Percentiles rank a stretch among this genome's conserved stretches.
Conservation (phyloP, 2,329 filamentous ascomycete species). For the Torrubiella hemipterigena region DNA sequence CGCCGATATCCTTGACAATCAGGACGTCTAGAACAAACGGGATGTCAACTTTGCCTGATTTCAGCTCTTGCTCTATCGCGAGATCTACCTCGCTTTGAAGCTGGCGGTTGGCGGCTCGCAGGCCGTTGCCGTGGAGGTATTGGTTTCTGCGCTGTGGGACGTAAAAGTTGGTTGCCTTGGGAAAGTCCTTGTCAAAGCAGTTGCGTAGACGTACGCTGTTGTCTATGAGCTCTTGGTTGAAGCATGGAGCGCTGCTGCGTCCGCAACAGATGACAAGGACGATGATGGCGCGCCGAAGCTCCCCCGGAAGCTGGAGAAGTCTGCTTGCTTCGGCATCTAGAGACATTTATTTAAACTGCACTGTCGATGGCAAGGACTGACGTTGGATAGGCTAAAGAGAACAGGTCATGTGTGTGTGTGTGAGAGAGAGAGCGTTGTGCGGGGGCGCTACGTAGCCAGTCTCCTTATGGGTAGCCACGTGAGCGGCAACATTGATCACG, state of each 20-base stretch:
- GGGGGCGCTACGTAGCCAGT: not conserved
- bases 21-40: constrained; percentile 1
- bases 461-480: not conserved
- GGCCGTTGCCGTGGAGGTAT: not conserved
- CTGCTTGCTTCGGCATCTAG: not conserved
- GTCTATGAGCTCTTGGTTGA: not conserved
- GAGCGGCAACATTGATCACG: not conserved
- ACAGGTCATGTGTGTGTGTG: not conserved
- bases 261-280: not conserved
- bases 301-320: constrained; percentile 1
- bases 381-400: not conserved
- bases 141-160: not conserved
- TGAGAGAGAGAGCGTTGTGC: not conserved
- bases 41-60: not conserved
- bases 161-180: constrained; percentile 3
- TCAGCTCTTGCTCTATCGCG: not conserved
- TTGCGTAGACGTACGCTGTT: not conserved
- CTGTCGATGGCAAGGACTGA: not conserved
- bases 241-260: not conserved
- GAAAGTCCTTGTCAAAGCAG: constrained; percentile 1
- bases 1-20: constrained; percentile 3
- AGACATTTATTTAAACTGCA: not conserved
- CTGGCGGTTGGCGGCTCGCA: constrained; percentile 2
- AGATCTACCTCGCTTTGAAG: not conserved
- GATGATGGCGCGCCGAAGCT: constrained; percentile 2